phyloP scores from a whole-genome alignment of 164 flowering plant species.

The grape (Vitis vinifera) region ASM3070453v1 NC_081819.1:12630001-12630500 shows the following conservation, averaged over 20 bases:
- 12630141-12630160: not conserved
- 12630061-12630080: not conserved
- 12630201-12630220: conserved; percentile 87
- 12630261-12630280: conserved; percentile 3
- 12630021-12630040: too few relatives aligned
- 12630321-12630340: not conserved
- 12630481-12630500: not conserved
- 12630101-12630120: not conserved
- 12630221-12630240: conserved; percentile 64
- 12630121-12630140: not conserved
- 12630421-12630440: conserved; percentile 88
- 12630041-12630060: too few relatives aligned
- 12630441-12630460: conserved; percentile 79
- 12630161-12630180: conserved; percentile 5
- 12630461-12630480: conserved; percentile 6
- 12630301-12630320: not conserved
- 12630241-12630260: conserved; percentile 37
- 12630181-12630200: conserved; percentile 93
- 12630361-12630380: conserved; percentile 71
- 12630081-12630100: not conserved
- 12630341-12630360: conserved; percentile 71
- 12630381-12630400: conserved; percentile 78
- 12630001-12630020: too few relatives aligned
- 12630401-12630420: conserved; percentile 98
- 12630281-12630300: conserved; percentile 14